Base-by-base conservation (phyloP, 495 filamentous ascomycete species). In the Penicillium odoratum region DNA sequence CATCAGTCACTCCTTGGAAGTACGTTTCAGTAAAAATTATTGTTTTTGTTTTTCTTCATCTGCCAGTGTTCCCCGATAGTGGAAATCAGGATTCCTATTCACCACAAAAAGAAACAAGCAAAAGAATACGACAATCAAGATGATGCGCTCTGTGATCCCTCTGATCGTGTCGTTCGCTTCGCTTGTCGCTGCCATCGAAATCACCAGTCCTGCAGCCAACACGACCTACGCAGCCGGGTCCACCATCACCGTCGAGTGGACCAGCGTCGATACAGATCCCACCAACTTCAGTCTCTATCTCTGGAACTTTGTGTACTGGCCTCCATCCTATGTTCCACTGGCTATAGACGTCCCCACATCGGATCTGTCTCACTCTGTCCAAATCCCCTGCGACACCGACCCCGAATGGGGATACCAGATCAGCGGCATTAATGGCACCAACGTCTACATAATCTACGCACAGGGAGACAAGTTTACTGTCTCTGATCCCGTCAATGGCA, bases 261-360 rank as follows among this genome's bases (percentile, higher is more conserved):
- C 61, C 49, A 73, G 66, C 45, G 77, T 80, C 56, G 76, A 80
- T 65, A 80, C 77, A 15, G 77, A 80, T 59, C 74, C 77, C 13
- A 53, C 62, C 51, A 46, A 33, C 49, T 75, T 80, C 70, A 72
- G 68, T 64, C 59, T 80, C 58, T 78, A 72, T 57, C 71, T 80
- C 26, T 73, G 75, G 71, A 80, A 80, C 75, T 80, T 80, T 66
- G 71, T 77, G 59, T 68, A 74, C 62, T 80, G 72, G 74, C 77
- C 77, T 30, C 77, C 77, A 3, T 40, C 64, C 50, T 76, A 77
- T 58, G 65, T 71, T 28, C 59, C 74, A 6, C 60, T 80, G 38
- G 74, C 76, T 18, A 16, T 58, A 21, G 55, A 74, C 55, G 65
- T 80, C 43, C 62, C 67, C 33, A 72, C 73, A 3, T 48, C 64